These are phyloP conservation scores for Candida awuae DNA, from an alignment of 805 yeast genomes.

Conservation along the genomic window DNA sequence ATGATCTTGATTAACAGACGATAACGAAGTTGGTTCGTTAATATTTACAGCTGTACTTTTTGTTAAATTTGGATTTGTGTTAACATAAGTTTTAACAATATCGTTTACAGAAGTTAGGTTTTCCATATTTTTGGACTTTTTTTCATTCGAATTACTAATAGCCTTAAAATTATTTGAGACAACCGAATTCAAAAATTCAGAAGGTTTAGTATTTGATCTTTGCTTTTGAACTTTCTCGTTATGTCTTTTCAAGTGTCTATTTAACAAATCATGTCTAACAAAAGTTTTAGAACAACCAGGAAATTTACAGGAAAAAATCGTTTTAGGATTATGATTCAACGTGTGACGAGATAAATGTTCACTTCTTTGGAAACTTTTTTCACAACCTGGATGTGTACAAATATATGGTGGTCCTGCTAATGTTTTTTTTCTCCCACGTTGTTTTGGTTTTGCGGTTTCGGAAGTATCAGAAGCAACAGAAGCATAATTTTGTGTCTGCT, in stretches of 20 bases:
- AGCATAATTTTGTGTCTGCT: not conserved
- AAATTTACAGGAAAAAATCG: slow-evolving; percentile 42
- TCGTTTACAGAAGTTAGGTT: no score
- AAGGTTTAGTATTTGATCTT: not conserved
- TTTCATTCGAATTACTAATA: slow-evolving; percentile 1
- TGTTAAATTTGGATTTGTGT: slow-evolving; percentile 3
- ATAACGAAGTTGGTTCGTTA: no score
- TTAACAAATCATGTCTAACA: slow-evolving; percentile 51
- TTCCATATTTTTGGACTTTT: slow-evolving; percentile 7
- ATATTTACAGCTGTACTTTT: no score
- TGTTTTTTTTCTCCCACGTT: slow-evolving; percentile 14
- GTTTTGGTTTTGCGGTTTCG: not conserved
- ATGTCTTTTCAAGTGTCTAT: slow-evolving; percentile 39
- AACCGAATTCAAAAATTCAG: slow-evolving; percentile 9
- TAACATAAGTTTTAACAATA: no score
- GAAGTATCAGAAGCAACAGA: not conserved
- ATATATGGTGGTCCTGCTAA: slow-evolving; percentile 24
- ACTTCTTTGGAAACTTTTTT: slow-evolving; percentile 48
- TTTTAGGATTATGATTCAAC: slow-evolving; percentile 50
- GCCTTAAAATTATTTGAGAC: slow-evolving; percentile 5
- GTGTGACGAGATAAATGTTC: slow-evolving; percentile 61
- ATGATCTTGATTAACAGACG: no score
- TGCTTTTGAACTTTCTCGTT: slow-evolving; percentile 19
- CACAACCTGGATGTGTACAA: slow-evolving; percentile 44
- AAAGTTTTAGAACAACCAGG: slow-evolving; percentile 50